Base-by-base conservation (phyloP, 2,329 filamentous ascomycete species). In the Fusarium camptoceras region DNA sequence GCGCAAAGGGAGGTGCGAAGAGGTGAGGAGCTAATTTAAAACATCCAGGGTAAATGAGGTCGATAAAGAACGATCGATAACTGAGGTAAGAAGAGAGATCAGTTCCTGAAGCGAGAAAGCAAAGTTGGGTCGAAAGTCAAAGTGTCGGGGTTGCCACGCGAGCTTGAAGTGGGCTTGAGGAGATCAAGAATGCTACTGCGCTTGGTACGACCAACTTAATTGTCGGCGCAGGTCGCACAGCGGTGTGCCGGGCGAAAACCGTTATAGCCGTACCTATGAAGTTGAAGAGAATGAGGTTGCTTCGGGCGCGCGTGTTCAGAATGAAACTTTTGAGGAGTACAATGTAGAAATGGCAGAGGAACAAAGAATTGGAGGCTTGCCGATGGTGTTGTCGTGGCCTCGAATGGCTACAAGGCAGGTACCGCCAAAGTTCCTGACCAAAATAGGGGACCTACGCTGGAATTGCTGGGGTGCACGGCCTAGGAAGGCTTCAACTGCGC, bases 351-450 rank as follows among this genome's bases (percentile, higher is more conserved):
- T 37, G 14, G 43, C 11, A n/a, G 46, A 53, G 57, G 42, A 55
- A 64, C 48, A 70, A 64, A 70, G 55, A 66, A 37, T 27, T 55
- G 64, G 41, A 31, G 50, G 54, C 8, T 48, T 62, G 47, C 10
- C 14, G 64, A 39, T 62, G 46, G 55, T 70, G 70, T 62, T 72
- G 73, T 74, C 73, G 73, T 75, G 73, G 71, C 71, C 73, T 75
- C 43, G 58, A 50, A 51, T 31, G 41, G 57, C 28, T 68, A 48
- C 55, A 41, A 55, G 59, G 24, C 44, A 68, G 49, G 54, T 58
- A 60, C 47, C 28, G 16, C 44, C 43, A 43, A 58, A 59, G 56
- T 58, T 66, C 55, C 64, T 68, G 59, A 71, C 55, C 44, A 60
- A 55, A 71, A 71, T 72, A 72, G 68, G 68, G 68, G 68, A 70